phyloP scores from a whole-genome alignment of 139 green algal species.

The Marvania coccoides region DNA sequence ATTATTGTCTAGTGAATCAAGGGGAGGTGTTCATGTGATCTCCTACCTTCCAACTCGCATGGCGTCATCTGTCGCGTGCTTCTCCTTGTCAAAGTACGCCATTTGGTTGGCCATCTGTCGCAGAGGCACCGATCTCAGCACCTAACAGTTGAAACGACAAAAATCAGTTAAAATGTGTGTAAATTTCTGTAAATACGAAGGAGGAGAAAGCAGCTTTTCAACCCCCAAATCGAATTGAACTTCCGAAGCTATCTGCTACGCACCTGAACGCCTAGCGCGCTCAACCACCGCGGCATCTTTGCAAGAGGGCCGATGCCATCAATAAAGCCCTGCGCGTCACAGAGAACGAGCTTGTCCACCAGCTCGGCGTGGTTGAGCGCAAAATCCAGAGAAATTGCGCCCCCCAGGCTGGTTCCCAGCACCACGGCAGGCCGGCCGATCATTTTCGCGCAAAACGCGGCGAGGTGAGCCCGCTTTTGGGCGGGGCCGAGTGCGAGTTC shows the following conservation, averaged over 20 bases:
- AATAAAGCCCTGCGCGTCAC: conserved; percentile 76
- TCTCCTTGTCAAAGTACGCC: conserved; percentile 71
- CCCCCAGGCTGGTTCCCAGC: conserved; percentile 77
- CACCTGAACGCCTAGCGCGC: conserved; percentile 51
- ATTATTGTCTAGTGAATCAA: not conserved
- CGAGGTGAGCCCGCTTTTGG: conserved; percentile 74
- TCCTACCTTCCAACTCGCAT: conserved; percentile 67
- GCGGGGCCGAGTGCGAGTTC: conserved; percentile 23
- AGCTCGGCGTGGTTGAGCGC: conserved; percentile 66
- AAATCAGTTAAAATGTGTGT: too few relatives aligned
- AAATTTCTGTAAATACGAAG: too few relatives aligned
- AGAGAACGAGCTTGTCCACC: conserved; percentile 67
- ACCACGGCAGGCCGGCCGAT: conserved; percentile 57
- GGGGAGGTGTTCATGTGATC: conserved; percentile 16
- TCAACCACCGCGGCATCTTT: conserved; percentile 49
- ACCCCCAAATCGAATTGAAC: too few relatives aligned
- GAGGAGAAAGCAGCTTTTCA: too few relatives aligned
- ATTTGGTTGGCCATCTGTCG: conserved; percentile 66
- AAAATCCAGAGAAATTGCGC: conserved; percentile 87
- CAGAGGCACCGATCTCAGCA: conserved; percentile 61
- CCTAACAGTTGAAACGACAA: too few relatives aligned
- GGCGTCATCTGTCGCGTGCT: conserved; percentile 72
- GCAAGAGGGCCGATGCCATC: conserved; percentile 77
- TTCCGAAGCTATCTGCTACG: too few relatives aligned
- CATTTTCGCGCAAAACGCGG: conserved; percentile 59